Evolutionary conservation across 176 grass and related monocot species (phyloP), one percentile per base, ranked within the genome.

Genomic region (Chrysopogon serrulatus): DNA sequence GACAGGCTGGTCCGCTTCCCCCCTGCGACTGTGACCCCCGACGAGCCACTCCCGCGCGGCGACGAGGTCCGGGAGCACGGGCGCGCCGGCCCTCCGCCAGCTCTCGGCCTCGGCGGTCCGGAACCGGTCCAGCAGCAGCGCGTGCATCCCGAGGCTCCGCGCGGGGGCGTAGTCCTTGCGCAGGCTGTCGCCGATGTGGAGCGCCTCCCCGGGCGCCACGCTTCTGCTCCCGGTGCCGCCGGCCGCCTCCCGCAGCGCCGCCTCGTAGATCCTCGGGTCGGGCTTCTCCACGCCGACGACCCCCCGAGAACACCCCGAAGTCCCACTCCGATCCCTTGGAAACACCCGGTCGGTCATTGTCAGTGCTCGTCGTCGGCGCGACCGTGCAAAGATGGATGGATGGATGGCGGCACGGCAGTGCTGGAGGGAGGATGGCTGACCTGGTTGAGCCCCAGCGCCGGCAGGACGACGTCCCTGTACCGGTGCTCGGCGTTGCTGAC

Each of bases 151-250:
- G 1, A 86, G 28, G 4, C 63, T 61, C 54, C 84, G 83, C 10
- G 95, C 95, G 6, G 95, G 92, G 27, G 83, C 47, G 84, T 97
- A 97, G 77, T 97, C 92, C 86, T 94, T 97, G 56, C 78, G 82
- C 84, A 92, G 74, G 82, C 92, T 97, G 82, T 97, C 95, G 8
- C 95, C 95, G 18, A 97, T 83, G 68, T 94, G 95, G 2, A 97
- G 86, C 24, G 88, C 82, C 68, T 91, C 88, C 27, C 77, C 86
- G 26, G 92, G 88, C n/a, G 84, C 49, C 6, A 97, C 76, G 41
- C 76, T 76, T 23, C 88, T 92, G 51, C 21, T 8, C 1, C 40
- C 40, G 40, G 9, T 1, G 9, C 37, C 4, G 37, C 37, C 37
- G 37, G 3, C 53, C 8, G 92, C 95, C 65, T 82, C 85, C 45